phyloP scores from a whole-genome alignment of 2,329 filamentous ascomycete genomes.

The Clonostachys rosea region DNA sequence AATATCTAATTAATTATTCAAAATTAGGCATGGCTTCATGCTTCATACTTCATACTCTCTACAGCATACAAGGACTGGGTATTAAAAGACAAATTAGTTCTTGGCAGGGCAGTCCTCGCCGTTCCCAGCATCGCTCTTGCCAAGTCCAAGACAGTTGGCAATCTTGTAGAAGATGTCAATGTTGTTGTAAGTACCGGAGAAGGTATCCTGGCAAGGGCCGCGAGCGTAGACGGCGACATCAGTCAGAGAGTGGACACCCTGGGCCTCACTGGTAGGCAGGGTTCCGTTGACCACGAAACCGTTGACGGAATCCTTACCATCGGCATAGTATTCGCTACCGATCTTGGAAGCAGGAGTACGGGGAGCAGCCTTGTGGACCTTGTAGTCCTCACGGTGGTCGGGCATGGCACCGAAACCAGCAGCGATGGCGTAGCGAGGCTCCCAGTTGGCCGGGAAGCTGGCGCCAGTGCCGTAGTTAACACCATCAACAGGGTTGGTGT shows the following conservation, averaged over 20 bases:
- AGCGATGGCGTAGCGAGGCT: conserved; percentile 77
- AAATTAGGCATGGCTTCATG: too few species aligned
- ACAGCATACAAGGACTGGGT: too few species aligned
- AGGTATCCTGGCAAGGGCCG: conserved; percentile 74
- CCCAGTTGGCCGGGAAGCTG: conserved; percentile 81
- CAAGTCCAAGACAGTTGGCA: conserved; percentile 60
- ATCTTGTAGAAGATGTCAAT: conserved; percentile 75
- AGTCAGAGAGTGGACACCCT: conserved; percentile 74
- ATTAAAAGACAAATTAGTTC: background rate
- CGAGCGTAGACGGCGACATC: conserved; percentile 75
- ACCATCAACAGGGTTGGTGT: conserved; percentile 51
- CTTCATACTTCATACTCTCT: too few species aligned
- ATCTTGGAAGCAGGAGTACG: conserved; percentile 52
- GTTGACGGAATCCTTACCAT: conserved; percentile 58
- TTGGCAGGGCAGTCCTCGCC: conserved; percentile 12
- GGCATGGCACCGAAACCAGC: conserved; percentile 67
- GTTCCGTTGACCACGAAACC: conserved; percentile 77
- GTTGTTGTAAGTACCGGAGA: conserved; percentile 67
- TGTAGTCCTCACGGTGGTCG: conserved; percentile 73
- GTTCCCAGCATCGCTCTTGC: conserved; percentile 13
- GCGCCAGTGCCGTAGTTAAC: conserved; percentile 68
- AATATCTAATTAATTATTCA: too few species aligned
- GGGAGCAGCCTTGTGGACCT: conserved; percentile 61
- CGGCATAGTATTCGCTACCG: conserved; percentile 57
- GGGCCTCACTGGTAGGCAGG: conserved; percentile 53